phyloP scores from a whole-genome alignment of 371 early-diverging fungal species.

The Phascolomyces articulosus region DNA sequence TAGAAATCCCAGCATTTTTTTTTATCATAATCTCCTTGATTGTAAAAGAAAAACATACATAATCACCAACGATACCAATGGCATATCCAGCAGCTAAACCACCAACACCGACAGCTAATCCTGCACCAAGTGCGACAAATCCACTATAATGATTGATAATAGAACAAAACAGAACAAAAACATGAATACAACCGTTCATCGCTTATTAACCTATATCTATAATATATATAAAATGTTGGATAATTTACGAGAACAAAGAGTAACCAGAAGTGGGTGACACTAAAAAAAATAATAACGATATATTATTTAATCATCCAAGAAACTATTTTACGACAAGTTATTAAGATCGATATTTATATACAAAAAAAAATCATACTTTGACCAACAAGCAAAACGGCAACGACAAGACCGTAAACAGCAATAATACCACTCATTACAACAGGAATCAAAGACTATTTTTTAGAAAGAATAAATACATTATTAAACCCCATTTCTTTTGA shows the following conservation, averaged over 20 bases:
- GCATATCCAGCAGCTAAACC: slow-evolving; percentile 93
- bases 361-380: slow-evolving; percentile 59
- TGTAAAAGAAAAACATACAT: slow-evolving; percentile 59
- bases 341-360: no score
- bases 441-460: slow-evolving; percentile 79
- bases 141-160: slow-evolving; percentile 42
- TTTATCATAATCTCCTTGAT: not conserved
- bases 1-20: not conserved
- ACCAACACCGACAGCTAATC: slow-evolving; percentile 83
- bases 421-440: slow-evolving; percentile 96
- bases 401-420: slow-evolving; percentile 90
- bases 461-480: not conserved
- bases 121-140: slow-evolving; percentile 86
- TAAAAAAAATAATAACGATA: slow-evolving; percentile 2
- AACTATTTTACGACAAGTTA: no score
- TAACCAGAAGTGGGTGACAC: slow-evolving; percentile 60
- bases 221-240: no score
- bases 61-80: slow-evolving; percentile 91
- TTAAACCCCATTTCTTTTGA: no score
- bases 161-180: not conserved
- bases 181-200: slow-evolving; percentile 10
- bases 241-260: slow-evolving; percentile 45
- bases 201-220: no score
- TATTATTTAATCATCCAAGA: no score
- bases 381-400: slow-evolving; percentile 81